Percentiles rank a stretch among this genome's conserved stretches.
Conservation (phyloP, 129 eudicot genomes). For the Ambrosia artemisiifolia region DNA sequence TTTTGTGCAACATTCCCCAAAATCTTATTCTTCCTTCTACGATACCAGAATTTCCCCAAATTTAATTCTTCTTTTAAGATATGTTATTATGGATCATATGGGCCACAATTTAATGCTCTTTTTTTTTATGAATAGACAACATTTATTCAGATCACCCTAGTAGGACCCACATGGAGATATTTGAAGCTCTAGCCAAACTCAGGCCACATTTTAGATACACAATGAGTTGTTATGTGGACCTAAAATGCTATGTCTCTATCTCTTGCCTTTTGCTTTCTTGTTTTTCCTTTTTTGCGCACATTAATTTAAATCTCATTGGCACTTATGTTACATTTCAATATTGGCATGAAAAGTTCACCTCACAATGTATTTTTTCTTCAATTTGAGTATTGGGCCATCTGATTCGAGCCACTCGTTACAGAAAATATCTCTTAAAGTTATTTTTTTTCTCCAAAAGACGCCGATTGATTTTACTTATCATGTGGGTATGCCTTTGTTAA, state of each 20-base stretch:
- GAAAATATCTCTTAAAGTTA: conserved; percentile 8
- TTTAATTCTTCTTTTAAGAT: background rate
- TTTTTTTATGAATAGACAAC: background rate
- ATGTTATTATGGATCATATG: background rate
- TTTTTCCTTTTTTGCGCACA: conserved; percentile 19
- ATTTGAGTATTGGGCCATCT: background rate
- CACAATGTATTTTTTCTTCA: conserved; percentile 15
- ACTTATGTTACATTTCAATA: conserved; percentile 18
- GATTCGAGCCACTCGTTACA: conserved; percentile 17
- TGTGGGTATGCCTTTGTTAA: conserved; percentile 27
- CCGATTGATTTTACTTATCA: conserved; percentile 14
- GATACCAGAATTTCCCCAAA: conserved; percentile 3
- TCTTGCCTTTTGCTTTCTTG: conserved; percentile 33
- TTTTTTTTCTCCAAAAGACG: conserved; percentile 2
- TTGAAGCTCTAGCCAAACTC: conserved; percentile 16
- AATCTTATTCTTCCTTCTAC: background rate
- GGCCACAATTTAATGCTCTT: background rate
- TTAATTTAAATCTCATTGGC: conserved; percentile 1
- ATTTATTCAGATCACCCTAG: background rate
- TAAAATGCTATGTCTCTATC: conserved; percentile 29
- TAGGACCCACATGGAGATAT: conserved; percentile 24
- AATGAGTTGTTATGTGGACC: conserved; percentile 39
- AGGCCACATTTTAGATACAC: conserved; percentile 25
- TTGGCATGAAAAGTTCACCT: conserved; percentile 21
- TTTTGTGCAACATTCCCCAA: background rate